Conservation (phyloP, 768 basidiomycete genomes). For the Hypholoma fasciculare region DNA sequence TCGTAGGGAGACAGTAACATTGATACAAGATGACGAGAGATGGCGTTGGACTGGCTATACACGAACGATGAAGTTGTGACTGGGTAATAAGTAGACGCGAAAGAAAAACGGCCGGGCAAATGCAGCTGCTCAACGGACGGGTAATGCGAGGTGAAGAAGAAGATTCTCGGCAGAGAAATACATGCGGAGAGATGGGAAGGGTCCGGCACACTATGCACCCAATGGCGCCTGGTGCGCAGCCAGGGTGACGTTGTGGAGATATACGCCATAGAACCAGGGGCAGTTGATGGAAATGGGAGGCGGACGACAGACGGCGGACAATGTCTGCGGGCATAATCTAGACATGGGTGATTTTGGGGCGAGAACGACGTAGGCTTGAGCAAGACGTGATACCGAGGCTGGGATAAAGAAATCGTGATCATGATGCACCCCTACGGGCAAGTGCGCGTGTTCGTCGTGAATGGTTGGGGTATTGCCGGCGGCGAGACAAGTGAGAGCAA, state of each 20-base stretch:
- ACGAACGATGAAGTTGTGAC: background rate
- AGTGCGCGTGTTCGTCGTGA: background rate
- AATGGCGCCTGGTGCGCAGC: background rate
- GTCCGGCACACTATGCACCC: background rate
- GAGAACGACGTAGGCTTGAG: background rate
- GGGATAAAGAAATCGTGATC: no score
- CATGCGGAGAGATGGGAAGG: background rate
- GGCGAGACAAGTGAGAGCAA: background rate
- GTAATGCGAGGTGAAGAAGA: background rate
- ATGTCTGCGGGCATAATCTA: background rate
- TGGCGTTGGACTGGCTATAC: background rate
- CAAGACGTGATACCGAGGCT: no score
- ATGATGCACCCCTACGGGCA: background rate
- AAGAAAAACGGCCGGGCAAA: background rate
- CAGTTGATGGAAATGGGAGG: background rate
- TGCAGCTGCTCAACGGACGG: background rate
- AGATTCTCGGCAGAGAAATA: background rate
- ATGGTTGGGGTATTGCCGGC: background rate
- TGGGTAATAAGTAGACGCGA: background rate
- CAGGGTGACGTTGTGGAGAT: no score
- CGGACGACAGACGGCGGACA: no score
- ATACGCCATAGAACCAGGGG: no score
- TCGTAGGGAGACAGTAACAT: background rate
- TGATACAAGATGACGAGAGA: slow-evolving; percentile 7
- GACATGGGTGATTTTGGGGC: background rate